Percentiles rank a stretch among this genome's conserved stretches.
phyloP scores from a whole-genome alignment of 2,329 filamentous ascomycete species.

The Cordyceps farinosa region DNA sequence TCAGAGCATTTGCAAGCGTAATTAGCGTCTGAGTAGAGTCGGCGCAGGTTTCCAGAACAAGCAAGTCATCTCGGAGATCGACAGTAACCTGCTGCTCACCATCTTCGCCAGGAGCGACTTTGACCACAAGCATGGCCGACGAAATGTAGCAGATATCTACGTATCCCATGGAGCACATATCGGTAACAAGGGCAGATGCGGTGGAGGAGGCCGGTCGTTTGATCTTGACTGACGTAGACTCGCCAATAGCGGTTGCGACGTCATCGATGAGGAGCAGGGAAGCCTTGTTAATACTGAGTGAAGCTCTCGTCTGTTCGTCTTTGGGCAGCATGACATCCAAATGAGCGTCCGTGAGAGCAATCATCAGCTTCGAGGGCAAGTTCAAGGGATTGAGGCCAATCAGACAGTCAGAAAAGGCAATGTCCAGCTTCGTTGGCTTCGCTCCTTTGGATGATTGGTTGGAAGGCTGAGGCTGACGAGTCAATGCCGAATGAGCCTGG shows the following conservation, averaged over 20 bases:
- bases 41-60: conserved; percentile 91
- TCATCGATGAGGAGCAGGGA: conserved; percentile 83
- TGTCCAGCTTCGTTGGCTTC: conserved; percentile 64
- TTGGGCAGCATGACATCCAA: conserved; percentile 65
- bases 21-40: conserved; percentile 95
- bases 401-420: conserved; percentile 78
- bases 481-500: conserved; percentile 50
- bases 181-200: conserved; percentile 50
- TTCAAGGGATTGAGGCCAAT: conserved; percentile 80
- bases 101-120: conserved; percentile 51
- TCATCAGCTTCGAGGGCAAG: conserved; percentile 68
- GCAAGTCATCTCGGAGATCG: conserved; percentile 77
- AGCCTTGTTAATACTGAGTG: conserved; percentile 71
- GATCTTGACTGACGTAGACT: conserved; percentile 19
- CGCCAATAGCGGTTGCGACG: conserved; percentile 35
- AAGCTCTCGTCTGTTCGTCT: conserved; percentile 59
- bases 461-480: conserved; percentile 26
- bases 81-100: conserved; percentile 69
- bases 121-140: conserved; percentile 66
- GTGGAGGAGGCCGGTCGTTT: conserved; percentile 31
- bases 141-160: conserved; percentile 86
- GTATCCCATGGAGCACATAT: conserved; percentile 65
- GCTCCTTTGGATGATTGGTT: conserved; percentile 29
- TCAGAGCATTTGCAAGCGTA: conserved; percentile 70
- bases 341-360: conserved; percentile 75